Evolutionary conservation across 148 eudicot genomes (phyloP), one percentile per base, ranked within the genome.

Genomic region (Cornus kousa): DNA sequence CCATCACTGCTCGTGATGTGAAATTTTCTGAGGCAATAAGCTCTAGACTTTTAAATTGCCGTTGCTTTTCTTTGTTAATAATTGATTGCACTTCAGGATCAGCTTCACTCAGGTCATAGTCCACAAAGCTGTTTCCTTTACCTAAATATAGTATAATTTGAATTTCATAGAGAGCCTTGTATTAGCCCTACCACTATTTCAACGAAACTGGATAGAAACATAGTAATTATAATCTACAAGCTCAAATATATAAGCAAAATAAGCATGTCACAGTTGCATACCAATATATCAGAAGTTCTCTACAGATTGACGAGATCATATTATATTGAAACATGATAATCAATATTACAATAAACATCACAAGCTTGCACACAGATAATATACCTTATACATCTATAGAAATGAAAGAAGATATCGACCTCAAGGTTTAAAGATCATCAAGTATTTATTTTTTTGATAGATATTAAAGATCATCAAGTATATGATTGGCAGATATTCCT

Each of bases 11-110:
- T 73, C 88, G 88, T 60, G 94, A 95, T 8, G 97, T 93, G 84
- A 93, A 95, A 78, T 95, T 95, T 82, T 95, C 98, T 2, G 98
- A 95, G 31, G 98, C 98, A 83, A 95, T 93, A 80, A 95, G 96
- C 79, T 90, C 97, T 68, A 95, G 80, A 79, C 94, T 88, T 84
- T 66, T 83, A 72, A 85, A 91, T 60, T 93, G 98, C 16, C 97
- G 85, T 70, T 85, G 80, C 87, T 93, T 95, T 83, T 95, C 98
- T 76, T 93, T 91, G 75, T 84, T 84, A 74, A 95, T 93, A 57
- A 93, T 91, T 55, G 69, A 43, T 43, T 83, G 84, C 74, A 95
- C 90, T 75, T 91, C 96, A 23, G 98, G 96, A 80, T 93, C 98
- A 67, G 87, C 88, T 78, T 91, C 94, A 53, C 88, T 65, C 70